phyloP scores from a whole-genome alignment of 805 yeast species.

The Metschnikowia matae region DNA sequence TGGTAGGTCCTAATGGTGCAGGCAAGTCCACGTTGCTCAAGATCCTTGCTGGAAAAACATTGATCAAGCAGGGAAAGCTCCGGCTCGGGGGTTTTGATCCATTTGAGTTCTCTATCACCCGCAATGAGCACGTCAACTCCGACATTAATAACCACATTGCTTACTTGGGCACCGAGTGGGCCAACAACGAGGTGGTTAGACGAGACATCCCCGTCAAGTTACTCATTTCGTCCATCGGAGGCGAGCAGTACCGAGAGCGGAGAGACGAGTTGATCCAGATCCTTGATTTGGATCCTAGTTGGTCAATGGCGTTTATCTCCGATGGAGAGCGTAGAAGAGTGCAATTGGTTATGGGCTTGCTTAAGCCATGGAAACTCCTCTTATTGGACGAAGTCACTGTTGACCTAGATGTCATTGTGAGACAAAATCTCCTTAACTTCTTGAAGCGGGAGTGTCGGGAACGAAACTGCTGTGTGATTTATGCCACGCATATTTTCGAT shows the following conservation, averaged over 20 bases:
- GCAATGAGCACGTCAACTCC: slow-evolving; percentile 40
- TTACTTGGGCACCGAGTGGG: slow-evolving; percentile 97
- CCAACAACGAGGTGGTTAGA: slow-evolving; percentile 81
- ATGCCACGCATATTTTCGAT: slow-evolving; percentile 96
- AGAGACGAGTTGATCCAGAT: slow-evolving; percentile 71
- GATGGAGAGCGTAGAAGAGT: slow-evolving; percentile 96
- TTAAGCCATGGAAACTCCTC: slow-evolving; percentile 84
- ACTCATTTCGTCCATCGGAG: slow-evolving; percentile 76
- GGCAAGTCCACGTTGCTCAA: slow-evolving; percentile 88
- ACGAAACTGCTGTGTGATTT: slow-evolving; percentile 74
- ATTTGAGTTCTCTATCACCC: slow-evolving; percentile 55
- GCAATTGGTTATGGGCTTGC: slow-evolving; percentile 87
- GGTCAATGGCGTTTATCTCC: slow-evolving; percentile 90
- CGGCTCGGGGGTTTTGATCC: slow-evolving; percentile 84
- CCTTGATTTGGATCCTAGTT: slow-evolving; percentile 77
- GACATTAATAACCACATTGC: slow-evolving; percentile 54
- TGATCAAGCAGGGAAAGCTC: slow-evolving; percentile 69
- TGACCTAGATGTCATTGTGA: slow-evolving; percentile 88
- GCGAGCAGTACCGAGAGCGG: slow-evolving; percentile 59
- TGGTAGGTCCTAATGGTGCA: slow-evolving; percentile 95
- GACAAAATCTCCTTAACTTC: slow-evolving; percentile 69
- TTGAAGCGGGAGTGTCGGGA: slow-evolving; percentile 66
- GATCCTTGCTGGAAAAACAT: slow-evolving; percentile 86
- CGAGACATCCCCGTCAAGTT: slow-evolving; percentile 86
- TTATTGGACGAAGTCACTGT: slow-evolving; percentile 96